phyloP scores from a whole-genome alignment of 2,329 filamentous ascomycete genomes.

The Aspergillus sp. region DNA sequence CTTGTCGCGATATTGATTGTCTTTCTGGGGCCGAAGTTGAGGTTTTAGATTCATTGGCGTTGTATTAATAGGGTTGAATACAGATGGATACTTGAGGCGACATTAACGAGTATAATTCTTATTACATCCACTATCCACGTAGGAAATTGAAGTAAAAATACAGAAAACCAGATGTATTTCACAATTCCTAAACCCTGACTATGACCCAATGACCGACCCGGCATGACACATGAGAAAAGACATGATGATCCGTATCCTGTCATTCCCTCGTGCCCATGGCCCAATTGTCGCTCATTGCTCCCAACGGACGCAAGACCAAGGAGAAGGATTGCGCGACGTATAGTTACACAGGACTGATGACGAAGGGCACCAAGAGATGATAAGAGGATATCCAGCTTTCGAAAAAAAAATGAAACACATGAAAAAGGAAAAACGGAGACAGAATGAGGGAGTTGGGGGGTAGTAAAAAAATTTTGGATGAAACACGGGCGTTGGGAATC shows the following conservation, averaged over 20 bases:
- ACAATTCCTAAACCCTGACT: constrained; percentile 23
- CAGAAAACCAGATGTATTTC: constrained; percentile 8
- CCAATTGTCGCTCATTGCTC: constrained; percentile 19
- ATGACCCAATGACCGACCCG: constrained; percentile 29
- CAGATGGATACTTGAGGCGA: neutral
- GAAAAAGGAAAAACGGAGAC: constrained; percentile 11
- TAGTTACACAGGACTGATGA: constrained; percentile 26
- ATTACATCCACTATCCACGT: neutral
- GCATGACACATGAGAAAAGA: constrained; percentile 34
- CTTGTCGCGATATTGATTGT: constrained; percentile 73
- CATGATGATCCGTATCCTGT: constrained; percentile 27
- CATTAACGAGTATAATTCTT: constrained; percentile 2
- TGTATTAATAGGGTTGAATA: neutral
- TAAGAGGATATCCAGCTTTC: constrained; percentile 36
- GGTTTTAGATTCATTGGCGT: constrained; percentile 55
- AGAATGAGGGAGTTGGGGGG: constrained; percentile 10
- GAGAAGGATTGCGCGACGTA: constrained; percentile 23
- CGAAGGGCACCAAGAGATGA: constrained; percentile 26
- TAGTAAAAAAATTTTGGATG: constrained; percentile 6
- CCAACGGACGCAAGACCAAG: constrained; percentile 22
- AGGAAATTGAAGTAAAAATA: constrained; percentile 2
- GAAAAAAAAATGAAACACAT: constrained; percentile 16
- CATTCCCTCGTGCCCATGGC: constrained; percentile 21
- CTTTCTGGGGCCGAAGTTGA: constrained; percentile 79
- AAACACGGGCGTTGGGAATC: constrained; percentile 2